A percentile compares a stretch with the other conserved stretches of the same genome.
Evolutionary conservation across 768 basidiomycete genomes (phyloP).

Genomic region (Lentinula boryana): DNA sequence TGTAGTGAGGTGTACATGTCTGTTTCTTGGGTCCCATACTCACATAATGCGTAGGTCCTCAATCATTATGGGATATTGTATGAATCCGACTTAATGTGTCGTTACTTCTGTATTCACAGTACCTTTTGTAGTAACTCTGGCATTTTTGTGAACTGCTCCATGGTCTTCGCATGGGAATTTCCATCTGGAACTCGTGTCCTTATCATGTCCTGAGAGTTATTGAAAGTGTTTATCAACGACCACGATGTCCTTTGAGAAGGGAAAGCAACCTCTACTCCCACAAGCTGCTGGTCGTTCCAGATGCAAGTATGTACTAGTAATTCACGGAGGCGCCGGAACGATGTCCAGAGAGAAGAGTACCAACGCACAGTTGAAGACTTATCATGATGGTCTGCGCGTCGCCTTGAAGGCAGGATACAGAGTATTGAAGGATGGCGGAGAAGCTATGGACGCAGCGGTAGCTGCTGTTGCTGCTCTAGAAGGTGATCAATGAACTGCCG

Average conservation of each 20-base stretch:
- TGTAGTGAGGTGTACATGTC: not conserved
- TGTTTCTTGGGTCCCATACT: not conserved
- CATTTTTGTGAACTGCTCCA: not conserved
- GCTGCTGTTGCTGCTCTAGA: conserved; percentile 72
- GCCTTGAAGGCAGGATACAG: conserved; percentile 60
- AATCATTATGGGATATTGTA: not conserved
- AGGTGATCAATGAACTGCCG: conserved; percentile 32
- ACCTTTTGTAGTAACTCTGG: too few species aligned
- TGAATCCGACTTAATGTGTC: not conserved
- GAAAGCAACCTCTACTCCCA: not conserved
- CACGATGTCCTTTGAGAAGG: not conserved
- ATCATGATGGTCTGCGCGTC: conserved; percentile 45
- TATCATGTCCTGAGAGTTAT: not conserved
- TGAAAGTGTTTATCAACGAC: too few species aligned
- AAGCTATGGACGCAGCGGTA: conserved; percentile 78
- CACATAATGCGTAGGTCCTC: not conserved
- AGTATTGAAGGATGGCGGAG: conserved; percentile 61
- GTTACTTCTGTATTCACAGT: not conserved
- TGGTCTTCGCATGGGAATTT: not conserved
- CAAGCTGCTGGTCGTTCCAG: not conserved
- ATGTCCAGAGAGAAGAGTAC: conserved; percentile 54
- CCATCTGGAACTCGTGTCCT: not conserved
- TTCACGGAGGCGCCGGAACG: conserved; percentile 79
- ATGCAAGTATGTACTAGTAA: conserved; percentile 40
- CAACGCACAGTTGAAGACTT: conserved; percentile 51